phyloP scores from a whole-genome alignment of 306 rosid genomes.

The Malus sylvestris region DNA sequence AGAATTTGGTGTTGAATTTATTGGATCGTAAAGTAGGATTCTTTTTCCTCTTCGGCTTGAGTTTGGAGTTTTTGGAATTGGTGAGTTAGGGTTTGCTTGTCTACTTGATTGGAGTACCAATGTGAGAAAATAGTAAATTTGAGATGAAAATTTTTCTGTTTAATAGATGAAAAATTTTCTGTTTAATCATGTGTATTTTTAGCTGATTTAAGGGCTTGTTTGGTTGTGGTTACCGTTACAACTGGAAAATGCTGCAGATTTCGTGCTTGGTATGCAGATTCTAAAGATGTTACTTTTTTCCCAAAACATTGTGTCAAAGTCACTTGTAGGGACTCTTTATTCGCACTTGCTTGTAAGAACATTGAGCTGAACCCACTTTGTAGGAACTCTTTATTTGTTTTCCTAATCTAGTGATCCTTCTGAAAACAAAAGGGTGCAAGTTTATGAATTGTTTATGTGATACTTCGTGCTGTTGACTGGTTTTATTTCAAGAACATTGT shows the following conservation, averaged over 20 bases:
- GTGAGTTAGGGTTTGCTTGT: background rate
- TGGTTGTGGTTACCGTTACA: background rate
- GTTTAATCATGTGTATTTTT: background rate
- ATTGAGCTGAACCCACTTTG: too few relatives aligned
- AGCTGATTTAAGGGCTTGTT: background rate
- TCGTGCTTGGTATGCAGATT: background rate
- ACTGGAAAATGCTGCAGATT: background rate
- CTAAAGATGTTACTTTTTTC: background rate
- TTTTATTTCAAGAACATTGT: too few relatives aligned
- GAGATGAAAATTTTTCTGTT: background rate
- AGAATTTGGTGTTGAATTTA: background rate
- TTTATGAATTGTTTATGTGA: background rate
- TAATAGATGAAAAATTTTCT: background rate
- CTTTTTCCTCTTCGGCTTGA: background rate
- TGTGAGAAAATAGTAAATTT: conserved; percentile 2
- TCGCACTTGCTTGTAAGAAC: too few relatives aligned
- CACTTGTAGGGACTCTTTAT: background rate
- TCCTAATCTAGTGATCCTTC: background rate
- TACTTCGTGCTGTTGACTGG: too few relatives aligned
- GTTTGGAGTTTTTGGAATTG: conserved; percentile 6
- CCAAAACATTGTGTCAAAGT: conserved; percentile 10
- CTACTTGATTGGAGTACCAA: conserved; percentile 22
- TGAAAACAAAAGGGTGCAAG: background rate
- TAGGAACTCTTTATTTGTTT: background rate
- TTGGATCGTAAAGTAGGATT: conserved; percentile 14